These are phyloP conservation scores for Chaetomium olivaceum DNA, from an alignment of 2,329 filamentous ascomycete genomes.

Conservation along the genomic window DNA sequence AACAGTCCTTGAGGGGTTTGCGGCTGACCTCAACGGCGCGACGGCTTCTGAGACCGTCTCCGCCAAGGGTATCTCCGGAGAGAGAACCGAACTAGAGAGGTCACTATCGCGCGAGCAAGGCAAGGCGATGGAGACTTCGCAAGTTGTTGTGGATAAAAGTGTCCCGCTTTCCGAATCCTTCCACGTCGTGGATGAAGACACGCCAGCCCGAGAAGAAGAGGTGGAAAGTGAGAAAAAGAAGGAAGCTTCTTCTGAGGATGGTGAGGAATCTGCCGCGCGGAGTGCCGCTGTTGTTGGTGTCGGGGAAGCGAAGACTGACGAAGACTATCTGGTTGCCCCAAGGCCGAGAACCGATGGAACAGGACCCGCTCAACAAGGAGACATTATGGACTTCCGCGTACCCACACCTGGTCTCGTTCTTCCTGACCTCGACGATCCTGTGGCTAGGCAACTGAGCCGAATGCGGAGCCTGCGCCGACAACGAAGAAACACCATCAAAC, in stretches of 20 bases:
- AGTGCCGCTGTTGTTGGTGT: slow-evolving; percentile 27
- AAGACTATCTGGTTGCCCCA: slow-evolving; percentile 27
- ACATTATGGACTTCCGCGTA: slow-evolving; percentile 40
- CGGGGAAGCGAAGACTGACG: slow-evolving; percentile 33
- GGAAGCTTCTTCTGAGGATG: slow-evolving; percentile 31
- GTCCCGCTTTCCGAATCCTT: slow-evolving; percentile 35
- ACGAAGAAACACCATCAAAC: slow-evolving; percentile 47
- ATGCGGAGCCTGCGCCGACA: slow-evolving; percentile 48
- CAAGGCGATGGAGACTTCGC: slow-evolving; percentile 27
- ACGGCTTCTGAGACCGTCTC: slow-evolving; percentile 4
- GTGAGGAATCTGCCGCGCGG: slow-evolving; percentile 32
- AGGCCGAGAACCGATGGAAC: slow-evolving; percentile 28
- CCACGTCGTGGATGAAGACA: slow-evolving; percentile 31
- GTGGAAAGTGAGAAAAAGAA: slow-evolving; percentile 25
- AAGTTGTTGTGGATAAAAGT: slow-evolving; percentile 28
- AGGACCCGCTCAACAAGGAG: slow-evolving; percentile 29
- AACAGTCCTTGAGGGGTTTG: slow-evolving; percentile 27
- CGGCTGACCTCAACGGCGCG: slow-evolving; percentile 24
- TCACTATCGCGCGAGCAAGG: slow-evolving; percentile 18
- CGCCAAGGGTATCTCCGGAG: slow-evolving; percentile 10
- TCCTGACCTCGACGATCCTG: slow-evolving; percentile 44
- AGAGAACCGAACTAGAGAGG: slow-evolving; percentile 1
- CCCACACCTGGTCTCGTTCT: slow-evolving; percentile 51
- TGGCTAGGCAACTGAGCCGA: slow-evolving; percentile 44
- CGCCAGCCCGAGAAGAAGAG: slow-evolving; percentile 30